A percentile compares a stretch with the other conserved stretches of the same genome.
Conservation (phyloP, 2,329 filamentous ascomycete species). For the Hysterium pulicare region DNA sequence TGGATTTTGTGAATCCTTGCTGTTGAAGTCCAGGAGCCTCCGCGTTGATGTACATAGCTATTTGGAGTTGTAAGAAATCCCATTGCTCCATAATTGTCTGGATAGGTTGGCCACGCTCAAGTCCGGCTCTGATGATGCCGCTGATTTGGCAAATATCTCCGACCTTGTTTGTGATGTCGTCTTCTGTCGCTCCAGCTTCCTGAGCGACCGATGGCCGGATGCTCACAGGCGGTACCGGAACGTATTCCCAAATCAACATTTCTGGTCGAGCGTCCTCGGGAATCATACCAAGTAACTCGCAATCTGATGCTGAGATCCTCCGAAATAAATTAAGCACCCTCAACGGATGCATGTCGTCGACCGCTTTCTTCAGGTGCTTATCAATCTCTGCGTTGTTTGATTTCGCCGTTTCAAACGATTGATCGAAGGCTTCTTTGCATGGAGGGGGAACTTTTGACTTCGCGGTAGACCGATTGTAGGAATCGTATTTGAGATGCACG, state of each 20-base stretch:
- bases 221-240: constrained; percentile 89
- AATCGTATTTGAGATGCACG: constrained; percentile 85
- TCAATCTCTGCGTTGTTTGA: constrained; percentile 78
- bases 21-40: constrained; percentile 91
- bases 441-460: constrained; percentile 77
- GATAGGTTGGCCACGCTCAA: constrained; percentile 79
- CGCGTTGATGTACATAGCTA: constrained; percentile 97
- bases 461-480: constrained; percentile 84
- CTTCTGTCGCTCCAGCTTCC: constrained; percentile 89
- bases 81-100: constrained; percentile 95
- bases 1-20: constrained; percentile 79
- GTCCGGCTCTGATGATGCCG: constrained; percentile 75
- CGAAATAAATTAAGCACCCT: constrained; percentile 89
- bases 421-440: constrained; percentile 80
- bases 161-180: constrained; percentile 95
- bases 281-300: constrained; percentile 85
- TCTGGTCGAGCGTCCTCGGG: constrained; percentile 84
- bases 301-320: constrained; percentile 78
- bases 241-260: constrained; percentile 96
- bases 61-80: constrained; percentile 93
- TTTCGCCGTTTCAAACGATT: constrained; percentile 77
- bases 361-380: constrained; percentile 85
- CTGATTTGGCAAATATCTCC: constrained; percentile 94
- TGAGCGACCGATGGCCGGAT: constrained; percentile 93
- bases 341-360: constrained; percentile 90